Evolutionary conservation across 306 rosid genomes (phyloP), one percentile per base, ranked within the genome.

Genomic region (Ochetophila trinervis): DNA sequence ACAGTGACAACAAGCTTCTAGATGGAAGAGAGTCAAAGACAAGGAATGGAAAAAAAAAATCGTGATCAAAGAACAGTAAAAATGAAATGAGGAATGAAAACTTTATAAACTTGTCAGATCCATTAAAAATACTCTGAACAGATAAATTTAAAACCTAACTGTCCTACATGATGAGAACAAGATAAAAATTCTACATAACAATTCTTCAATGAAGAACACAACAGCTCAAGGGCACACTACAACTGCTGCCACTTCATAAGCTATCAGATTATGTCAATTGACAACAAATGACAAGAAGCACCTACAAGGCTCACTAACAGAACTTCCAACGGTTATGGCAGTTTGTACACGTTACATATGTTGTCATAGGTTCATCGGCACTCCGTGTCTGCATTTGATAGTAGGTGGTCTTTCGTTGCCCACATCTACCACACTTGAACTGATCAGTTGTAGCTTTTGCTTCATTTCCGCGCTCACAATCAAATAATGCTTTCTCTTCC

Each of bases 311-410:
- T 59, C 68, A 34, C 86, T 83, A 94, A 83, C 97, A 94, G 96
- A 94, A 94, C 87, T 94, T 94, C 99, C 99, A 94, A 44, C 84
- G 97, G 63, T 94, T 94, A 73, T 79, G 78, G 89, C 99, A 94
- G 78, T 73, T 63, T 60, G 76, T 83, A 67, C 99, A 94, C 1
- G 99, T 94, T 72, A 94, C 99, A 62, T 90, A 90, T 3, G 99
- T 94, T 22, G 99, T 94, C 99, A 94, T 94, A 19, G 99, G 99
- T 84, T 94, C 99, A 85, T 94, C 99, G 0, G 99, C 99, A 83
- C 99, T 94, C 64, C 99, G 87, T 2, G 99, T 94, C 83, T 94
- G 99, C 97, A 94, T 90, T 71, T 94, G 99, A 80, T 90, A 88
- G 68, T 94, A 90, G 63, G 99, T 94, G 62, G 85, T 74, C 80